Conservation (phyloP, 495 filamentous ascomycete species). For the Pseudevernia furfuracea region DNA sequence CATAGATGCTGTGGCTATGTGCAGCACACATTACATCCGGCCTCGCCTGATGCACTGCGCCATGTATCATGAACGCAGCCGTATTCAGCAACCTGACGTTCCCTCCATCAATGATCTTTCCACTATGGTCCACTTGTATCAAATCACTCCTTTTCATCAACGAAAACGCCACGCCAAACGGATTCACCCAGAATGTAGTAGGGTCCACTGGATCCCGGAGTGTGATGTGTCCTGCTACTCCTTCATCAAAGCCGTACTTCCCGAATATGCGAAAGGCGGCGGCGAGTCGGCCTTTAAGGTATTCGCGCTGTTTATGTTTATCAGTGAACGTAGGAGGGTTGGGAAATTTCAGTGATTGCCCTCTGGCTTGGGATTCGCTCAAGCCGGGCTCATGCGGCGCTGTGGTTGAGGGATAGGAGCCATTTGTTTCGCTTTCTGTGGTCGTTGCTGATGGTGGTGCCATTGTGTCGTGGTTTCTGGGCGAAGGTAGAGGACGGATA, state of each 20-base stretch:
- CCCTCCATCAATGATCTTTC: conserved; percentile 63
- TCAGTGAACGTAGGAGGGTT: conserved; percentile 50
- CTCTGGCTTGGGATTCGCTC: conserved; percentile 25
- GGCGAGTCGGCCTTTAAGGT: conserved; percentile 57
- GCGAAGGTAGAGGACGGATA: neutral
- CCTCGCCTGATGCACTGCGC: conserved; percentile 58
- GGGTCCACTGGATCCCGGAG: conserved; percentile 62
- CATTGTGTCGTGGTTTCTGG: conserved; percentile 14
- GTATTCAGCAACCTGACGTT: conserved; percentile 54
- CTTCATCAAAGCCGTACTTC: conserved; percentile 59
- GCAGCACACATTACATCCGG: conserved; percentile 67
- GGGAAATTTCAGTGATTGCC: conserved; percentile 42
- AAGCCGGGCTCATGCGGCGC: conserved; percentile 25
- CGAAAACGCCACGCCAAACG: conserved; percentile 64
- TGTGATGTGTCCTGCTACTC: conserved; percentile 55
- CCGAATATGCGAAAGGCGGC: conserved; percentile 64
- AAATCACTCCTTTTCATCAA: conserved; percentile 63
- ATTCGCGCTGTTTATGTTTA: conserved; percentile 54
- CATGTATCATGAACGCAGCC: conserved; percentile 62
- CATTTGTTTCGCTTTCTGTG: conserved; percentile 17
- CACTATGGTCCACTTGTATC: conserved; percentile 59
- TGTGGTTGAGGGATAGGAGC: conserved; percentile 18
- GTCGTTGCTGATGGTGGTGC: conserved; percentile 24
- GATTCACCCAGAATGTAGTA: conserved; percentile 71
- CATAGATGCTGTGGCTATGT: conserved; percentile 65